Base-by-base conservation (phyloP, 768 basidiomycete species). In the Boletus vinaceobasis region DNA sequence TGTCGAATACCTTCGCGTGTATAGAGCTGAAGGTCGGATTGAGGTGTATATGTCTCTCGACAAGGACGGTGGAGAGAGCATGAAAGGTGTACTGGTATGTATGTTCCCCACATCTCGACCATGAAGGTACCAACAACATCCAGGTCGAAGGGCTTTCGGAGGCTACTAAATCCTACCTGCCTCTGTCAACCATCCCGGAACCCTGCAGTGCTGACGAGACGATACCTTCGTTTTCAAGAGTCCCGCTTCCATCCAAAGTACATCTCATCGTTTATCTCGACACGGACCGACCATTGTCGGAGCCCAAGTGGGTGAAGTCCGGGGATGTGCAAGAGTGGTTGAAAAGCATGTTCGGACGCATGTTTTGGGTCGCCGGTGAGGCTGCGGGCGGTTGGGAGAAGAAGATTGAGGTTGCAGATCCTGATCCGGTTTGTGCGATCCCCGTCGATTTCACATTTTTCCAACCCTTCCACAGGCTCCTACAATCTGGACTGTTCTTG, bases 271-370 rank as follows among this genome's bases (percentile, higher is more conserved):
- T 89, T 23, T 81, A 93, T 72, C 81, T 98, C 57, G 96, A 99
- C 70, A 90, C 83, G 53, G 83, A 82, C 32, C 84, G 89, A 54
- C 97, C 97, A 0, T 74, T 98, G 33, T 94, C 93, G 15, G 94
- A 98, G 69, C 93, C 97, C 7, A 90, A 93, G 69, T 99, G 96
- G 97, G 93, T 93, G 36, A 92, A 93, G 71, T 87, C 88, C 8
- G 96, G 96, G 31, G 90, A 95, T 66, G 83, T 95, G 23, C 92
- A 96, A 62, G 93, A 94, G 37, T 98, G 95, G 95, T 74, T 92
- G 62, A 84, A 84, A 70, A 90, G 82, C 62, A 90, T 91, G 79
- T 89, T 92, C 70, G 90, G 90, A 3, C 77, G 88, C 36, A 89
- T 89, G 86, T 90, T 90, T 65, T 90, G 88, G 88, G 86, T 87